These are phyloP conservation scores for Rhodotorula graminis DNA, from an alignment of 768 basidiomycete genomes.

Conservation along the genomic window DNA sequence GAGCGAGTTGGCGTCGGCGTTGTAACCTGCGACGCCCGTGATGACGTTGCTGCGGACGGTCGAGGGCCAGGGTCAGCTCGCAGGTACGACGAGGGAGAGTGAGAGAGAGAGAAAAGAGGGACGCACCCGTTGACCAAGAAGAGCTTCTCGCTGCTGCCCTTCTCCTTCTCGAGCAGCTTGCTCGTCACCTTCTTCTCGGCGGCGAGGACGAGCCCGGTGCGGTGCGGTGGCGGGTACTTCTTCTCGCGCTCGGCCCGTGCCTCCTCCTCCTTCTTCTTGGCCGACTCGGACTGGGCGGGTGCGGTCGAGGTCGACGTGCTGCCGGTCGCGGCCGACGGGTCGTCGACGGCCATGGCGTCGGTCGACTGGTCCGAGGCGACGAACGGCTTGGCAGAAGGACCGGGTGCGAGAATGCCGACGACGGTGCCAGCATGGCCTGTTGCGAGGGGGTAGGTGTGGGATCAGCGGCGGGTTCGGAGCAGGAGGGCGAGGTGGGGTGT, in stretches of 20 bases:
- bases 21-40: constrained; percentile 88
- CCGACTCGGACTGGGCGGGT: constrained; percentile 15
- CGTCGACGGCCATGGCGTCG: constrained; percentile 37
- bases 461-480: not conserved
- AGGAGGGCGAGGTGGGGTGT: no score
- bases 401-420: constrained; percentile 72
- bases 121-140: constrained; percentile 73
- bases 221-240: constrained; percentile 44
- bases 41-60: constrained; percentile 71
- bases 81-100: not conserved
- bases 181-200: constrained; percentile 98
- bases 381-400: constrained; percentile 41
- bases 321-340: not conserved
- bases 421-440: constrained; percentile 54
- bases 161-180: constrained; percentile 90
- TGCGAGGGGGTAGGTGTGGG: not conserved
- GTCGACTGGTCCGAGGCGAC: constrained; percentile 22
- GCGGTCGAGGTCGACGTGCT: constrained; percentile 11
- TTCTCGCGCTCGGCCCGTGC: constrained; percentile 34
- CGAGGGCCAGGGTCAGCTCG: not conserved
- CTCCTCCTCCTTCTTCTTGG: constrained; percentile 39
- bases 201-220: constrained; percentile 83
- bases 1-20: constrained; percentile 94
- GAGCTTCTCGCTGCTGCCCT: constrained; percentile 97
- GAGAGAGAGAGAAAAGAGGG: not conserved